Evolutionary conservation across 225 moss, liverwort and hornwort species (phyloP), one percentile per base, ranked within the genome.

Genomic region (Rhytidiadelphus loreus): DNA sequence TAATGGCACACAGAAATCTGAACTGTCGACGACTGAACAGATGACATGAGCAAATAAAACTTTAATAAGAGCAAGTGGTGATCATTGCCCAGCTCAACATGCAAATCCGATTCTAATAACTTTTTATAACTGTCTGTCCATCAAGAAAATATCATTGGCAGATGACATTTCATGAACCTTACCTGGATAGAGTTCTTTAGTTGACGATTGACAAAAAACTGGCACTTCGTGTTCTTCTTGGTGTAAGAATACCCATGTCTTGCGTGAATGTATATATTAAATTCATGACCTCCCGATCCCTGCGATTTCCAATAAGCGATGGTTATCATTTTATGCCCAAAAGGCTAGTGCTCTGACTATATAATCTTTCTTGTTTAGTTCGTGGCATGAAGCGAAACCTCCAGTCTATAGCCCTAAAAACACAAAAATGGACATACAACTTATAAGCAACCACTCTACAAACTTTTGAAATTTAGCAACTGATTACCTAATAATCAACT

Each of bases 161-260:
- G 83, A 77, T 13, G 78, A 78, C 60, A 48, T 60, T 39, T 28
- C 30, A 32, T 39, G 72, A 39, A 63, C 30, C 60, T 28, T 81
- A 93, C 94, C 90, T 90, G 93, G 75, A 93, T 90, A 82, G 93
- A 81, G 83, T 92, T 89, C 70, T 80, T 85, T n/a, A 95, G 83
- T 81, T 95, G 94, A 62, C 91, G 94, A 79, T 92, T 88, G 57
- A 93, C 83, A 72, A 95, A 95, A 73, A 85, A 89, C 3, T 35
- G 89, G 81, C 93, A 95, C 85, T 93, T 92, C 4, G 94, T 95
- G 80, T 91, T 95, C 85, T 90, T 90, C 16, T 56, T 64, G 18
- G 87, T 92, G 83, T 91, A 93, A 57, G 88, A 41, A 89, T 90
- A 91, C 82, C 93, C 93, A 73, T 92, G 94, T 88, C 93, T 92